These are phyloP conservation scores for Lecanicillium sp. DNA, from an alignment of 2,329 filamentous ascomycete genomes.

Conservation along the genomic window DNA sequence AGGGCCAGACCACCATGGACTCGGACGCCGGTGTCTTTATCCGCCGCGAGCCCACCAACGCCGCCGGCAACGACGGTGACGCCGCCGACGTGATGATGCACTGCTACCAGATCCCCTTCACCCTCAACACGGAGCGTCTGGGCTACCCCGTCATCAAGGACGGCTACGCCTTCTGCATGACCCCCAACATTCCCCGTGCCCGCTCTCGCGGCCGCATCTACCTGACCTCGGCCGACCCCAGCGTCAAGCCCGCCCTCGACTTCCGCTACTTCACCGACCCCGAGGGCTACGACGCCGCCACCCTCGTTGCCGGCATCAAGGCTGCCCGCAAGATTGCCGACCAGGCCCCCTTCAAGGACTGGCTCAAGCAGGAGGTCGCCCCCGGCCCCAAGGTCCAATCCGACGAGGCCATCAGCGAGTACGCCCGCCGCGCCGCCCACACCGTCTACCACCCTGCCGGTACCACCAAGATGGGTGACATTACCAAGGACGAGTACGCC, in stretches of 20 bases:
- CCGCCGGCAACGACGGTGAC: constrained; percentile 59
- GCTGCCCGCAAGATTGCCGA: constrained; percentile 70
- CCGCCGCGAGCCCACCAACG: constrained; percentile 65
- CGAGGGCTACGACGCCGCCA: constrained; percentile 77
- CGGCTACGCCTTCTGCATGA: constrained; percentile 87
- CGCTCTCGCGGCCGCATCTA: constrained; percentile 71
- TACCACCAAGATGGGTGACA: constrained; percentile 84
- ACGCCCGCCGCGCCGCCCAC: constrained; percentile 73
- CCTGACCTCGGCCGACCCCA: constrained; percentile 67
- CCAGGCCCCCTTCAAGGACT: constrained; percentile 70
- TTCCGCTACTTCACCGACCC: constrained; percentile 87
- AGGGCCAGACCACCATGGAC: constrained; percentile 83
- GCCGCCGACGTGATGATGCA: constrained; percentile 92
- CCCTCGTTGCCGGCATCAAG: constrained; percentile 68
- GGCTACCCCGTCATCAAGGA: constrained; percentile 59
- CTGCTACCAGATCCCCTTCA: constrained; percentile 93
- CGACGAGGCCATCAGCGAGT: constrained; percentile 75
- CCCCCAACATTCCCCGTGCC: constrained; percentile 80
- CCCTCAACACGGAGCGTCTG: constrained; percentile 73
- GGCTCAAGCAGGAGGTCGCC: constrained; percentile 76
- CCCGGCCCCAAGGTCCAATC: constrained; percentile 66
- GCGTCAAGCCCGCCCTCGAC: constrained; percentile 73
- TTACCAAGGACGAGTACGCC: constrained; percentile 58
- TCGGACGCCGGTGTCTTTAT: constrained; percentile 86
- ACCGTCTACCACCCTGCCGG: constrained; percentile 88